phyloP scores from a whole-genome alignment of 345 rosid genomes.

The Draba incana region DNA sequence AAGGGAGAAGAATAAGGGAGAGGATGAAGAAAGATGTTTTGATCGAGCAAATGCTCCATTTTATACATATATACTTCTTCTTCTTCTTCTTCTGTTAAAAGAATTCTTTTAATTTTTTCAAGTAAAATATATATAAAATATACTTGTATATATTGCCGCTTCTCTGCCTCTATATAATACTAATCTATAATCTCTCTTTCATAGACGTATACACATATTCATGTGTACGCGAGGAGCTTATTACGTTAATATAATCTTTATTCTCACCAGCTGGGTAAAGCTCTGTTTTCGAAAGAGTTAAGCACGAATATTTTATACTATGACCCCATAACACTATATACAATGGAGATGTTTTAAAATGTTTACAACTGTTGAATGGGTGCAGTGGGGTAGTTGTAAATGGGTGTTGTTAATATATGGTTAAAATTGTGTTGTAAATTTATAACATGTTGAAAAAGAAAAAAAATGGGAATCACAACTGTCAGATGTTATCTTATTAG shows the following conservation, averaged over 20 bases:
- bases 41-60: constrained; percentile 28
- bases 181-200: not conserved
- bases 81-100: no score
- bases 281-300: constrained; percentile 1
- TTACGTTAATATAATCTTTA: not conserved
- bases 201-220: not conserved
- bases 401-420: no score
- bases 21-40: constrained; percentile 20
- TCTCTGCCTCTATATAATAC: not conserved
- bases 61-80: not conserved
- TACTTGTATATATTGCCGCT: not conserved
- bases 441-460: no score
- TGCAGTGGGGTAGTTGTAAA: no score
- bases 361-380: no score
- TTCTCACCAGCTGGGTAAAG: not conserved
- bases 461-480: no score
- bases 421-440: no score
- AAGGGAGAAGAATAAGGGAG: constrained; percentile 9
- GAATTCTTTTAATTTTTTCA: no score
- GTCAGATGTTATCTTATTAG: no score
- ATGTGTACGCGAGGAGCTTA: constrained; percentile 1
- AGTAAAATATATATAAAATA: not conserved
- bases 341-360: no score
- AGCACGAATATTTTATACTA: not conserved
- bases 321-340: no score